phyloP scores from a whole-genome alignment of 2,329 filamentous ascomycete genomes.

The Ophiocordyceps australis region DNA sequence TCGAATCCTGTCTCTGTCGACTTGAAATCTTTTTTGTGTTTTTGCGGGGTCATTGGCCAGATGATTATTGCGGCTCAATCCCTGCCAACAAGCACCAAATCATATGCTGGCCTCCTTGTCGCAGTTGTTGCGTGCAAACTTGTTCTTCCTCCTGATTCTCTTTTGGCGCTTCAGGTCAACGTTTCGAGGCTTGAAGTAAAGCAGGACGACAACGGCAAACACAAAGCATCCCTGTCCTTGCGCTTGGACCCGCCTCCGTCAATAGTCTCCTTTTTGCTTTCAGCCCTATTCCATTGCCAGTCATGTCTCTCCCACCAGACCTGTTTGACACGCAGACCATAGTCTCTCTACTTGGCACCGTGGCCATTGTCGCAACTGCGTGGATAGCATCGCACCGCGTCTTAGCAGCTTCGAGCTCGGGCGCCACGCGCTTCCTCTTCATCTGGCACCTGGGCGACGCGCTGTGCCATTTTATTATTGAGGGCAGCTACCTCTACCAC shows the following conservation, averaged over 20 bases:
- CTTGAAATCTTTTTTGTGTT: background rate
- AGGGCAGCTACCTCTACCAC: constrained; percentile 83
- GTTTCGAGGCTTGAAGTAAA: too few species aligned
- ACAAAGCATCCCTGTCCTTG: too few species aligned
- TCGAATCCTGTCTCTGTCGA: constrained; percentile 8
- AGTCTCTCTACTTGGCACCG: constrained; percentile 34
- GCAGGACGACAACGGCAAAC: too few species aligned
- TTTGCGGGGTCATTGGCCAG: background rate
- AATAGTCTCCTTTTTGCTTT: background rate
- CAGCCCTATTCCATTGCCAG: background rate
- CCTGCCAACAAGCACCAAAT: too few species aligned
- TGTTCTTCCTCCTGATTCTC: too few species aligned
- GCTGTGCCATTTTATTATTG: constrained; percentile 78
- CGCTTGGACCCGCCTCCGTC: background rate
- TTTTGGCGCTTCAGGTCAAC: background rate
- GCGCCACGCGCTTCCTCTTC: constrained; percentile 59
- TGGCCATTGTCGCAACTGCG: constrained; percentile 30
- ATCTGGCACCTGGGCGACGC: constrained; percentile 92
- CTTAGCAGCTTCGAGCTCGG: constrained; percentile 28
- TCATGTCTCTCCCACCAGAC: constrained; percentile 29
- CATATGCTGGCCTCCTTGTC: too few species aligned
- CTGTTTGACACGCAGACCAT: constrained; percentile 43
- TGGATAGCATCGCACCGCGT: constrained; percentile 27
- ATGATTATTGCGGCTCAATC: too few species aligned
- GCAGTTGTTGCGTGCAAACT: too few species aligned